These are phyloP conservation scores for Botrytis fragariae DNA, from an alignment of 2,329 filamentous ascomycete species.

Conservation along the genomic window DNA sequence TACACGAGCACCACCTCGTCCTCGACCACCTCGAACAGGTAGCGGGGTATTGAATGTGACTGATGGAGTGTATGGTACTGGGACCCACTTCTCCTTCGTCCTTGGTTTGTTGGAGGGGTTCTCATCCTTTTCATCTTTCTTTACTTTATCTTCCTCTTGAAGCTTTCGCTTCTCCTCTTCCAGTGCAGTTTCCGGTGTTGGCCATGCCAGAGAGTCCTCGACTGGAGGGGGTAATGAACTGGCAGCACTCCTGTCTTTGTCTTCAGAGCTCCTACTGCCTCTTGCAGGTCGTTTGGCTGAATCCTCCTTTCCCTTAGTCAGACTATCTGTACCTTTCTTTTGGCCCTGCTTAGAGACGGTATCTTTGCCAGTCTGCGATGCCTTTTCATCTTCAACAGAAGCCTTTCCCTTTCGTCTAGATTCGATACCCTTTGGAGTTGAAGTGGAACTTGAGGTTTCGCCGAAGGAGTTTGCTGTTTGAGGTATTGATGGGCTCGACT, in stretches of 20 bases:
- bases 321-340: conserved; percentile 43
- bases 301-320: conserved; percentile 35
- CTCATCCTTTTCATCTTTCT: conserved; percentile 63
- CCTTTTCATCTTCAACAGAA: conserved; percentile 40
- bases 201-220: conserved; percentile 79
- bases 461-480: conserved; percentile 23
- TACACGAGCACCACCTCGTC: conserved; percentile 44
- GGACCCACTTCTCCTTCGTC: conserved; percentile 81
- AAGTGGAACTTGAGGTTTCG: conserved; percentile 26
- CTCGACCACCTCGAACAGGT: conserved; percentile 57
- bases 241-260: conserved; percentile 37
- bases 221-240: conserved; percentile 59
- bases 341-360: conserved; percentile 39
- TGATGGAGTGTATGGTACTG: conserved; percentile 76
- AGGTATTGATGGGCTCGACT: conserved; percentile 33
- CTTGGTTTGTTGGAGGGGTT: conserved; percentile 52
- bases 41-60: conserved; percentile 86
- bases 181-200: conserved; percentile 78
- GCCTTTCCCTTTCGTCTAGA: conserved; percentile 44
- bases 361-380: conserved; percentile 38
- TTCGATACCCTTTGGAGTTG: conserved; percentile 37
- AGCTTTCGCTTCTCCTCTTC: conserved; percentile 74
- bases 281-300: conserved; percentile 35
- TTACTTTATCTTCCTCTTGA: conserved; percentile 62
- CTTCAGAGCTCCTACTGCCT: conserved; percentile 34